Percentiles rank a stretch among this genome's conserved stretches.
These are phyloP conservation scores for Tuber magnatum DNA, from an alignment of 495 filamentous ascomycete species.

Conservation along the genomic window DNA sequence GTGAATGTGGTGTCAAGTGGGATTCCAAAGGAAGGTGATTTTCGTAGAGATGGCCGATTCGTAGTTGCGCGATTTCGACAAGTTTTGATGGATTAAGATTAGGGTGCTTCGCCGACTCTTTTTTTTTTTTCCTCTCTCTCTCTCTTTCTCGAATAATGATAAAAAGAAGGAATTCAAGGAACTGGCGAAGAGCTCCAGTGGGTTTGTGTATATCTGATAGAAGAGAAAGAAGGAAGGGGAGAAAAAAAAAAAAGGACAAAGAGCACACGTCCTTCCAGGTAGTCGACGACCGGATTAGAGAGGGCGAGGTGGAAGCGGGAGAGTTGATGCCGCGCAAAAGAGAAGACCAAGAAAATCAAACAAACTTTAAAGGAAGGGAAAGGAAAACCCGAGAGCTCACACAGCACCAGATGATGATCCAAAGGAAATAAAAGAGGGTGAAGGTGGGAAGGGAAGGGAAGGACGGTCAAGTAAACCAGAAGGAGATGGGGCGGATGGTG, in stretches of 20 bases:
- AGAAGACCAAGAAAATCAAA: constrained; percentile 41
- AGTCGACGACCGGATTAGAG: background rate
- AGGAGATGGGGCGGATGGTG: constrained; percentile 38
- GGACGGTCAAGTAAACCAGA: constrained; percentile 36
- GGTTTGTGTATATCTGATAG: constrained; percentile 26
- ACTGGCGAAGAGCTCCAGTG: constrained; percentile 39
- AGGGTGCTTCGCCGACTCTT: constrained; percentile 24
- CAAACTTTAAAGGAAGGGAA: constrained; percentile 40
- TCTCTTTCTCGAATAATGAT: constrained; percentile 3
- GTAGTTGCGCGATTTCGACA: constrained; percentile 20
- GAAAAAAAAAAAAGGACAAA: background rate
- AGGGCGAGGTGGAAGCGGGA: background rate
- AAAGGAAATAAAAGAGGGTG: constrained; percentile 42
- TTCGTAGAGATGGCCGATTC: constrained; percentile 29
- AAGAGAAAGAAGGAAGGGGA: background rate
- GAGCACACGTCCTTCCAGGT: background rate
- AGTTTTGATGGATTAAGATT: constrained; percentile 35
- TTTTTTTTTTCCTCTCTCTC: constrained; percentile 10
- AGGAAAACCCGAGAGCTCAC: constrained; percentile 39
- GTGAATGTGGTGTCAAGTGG: constrained; percentile 29
- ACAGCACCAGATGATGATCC: constrained; percentile 41
- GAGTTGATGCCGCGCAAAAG: constrained; percentile 21
- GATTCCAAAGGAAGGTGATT: constrained; percentile 37
- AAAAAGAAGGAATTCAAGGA: constrained; percentile 42
- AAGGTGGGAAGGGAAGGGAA: constrained; percentile 39